Percentiles rank a stretch among this genome's conserved stretches.
These are phyloP conservation scores for Coniosporium apollinis DNA, from an alignment of 495 filamentous ascomycete genomes.

Conservation along the genomic window DNA sequence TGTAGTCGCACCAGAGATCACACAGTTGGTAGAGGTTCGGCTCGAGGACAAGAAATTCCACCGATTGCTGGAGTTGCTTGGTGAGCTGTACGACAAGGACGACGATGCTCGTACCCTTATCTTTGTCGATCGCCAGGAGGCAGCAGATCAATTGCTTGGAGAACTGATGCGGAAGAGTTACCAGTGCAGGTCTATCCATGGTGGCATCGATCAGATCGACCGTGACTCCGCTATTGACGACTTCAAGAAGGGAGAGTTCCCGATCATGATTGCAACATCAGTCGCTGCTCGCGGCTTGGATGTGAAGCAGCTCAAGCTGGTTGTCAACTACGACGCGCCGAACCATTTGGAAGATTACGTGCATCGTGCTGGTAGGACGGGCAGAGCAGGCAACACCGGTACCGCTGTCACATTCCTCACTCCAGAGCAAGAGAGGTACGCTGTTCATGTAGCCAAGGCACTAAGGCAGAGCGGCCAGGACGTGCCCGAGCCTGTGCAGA, in stretches of 20 bases:
- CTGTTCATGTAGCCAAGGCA: slow-evolving; percentile 80
- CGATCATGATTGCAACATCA: slow-evolving; percentile 84
- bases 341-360: slow-evolving; percentile 98
- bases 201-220: slow-evolving; percentile 89
- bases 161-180: slow-evolving; percentile 81
- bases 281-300: slow-evolving; percentile 92
- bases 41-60: slow-evolving; percentile 71
- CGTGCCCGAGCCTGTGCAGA: slow-evolving; percentile 54
- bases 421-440: slow-evolving; percentile 76
- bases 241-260: slow-evolving; percentile 83
- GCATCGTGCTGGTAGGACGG: slow-evolving; percentile 86
- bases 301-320: slow-evolving; percentile 89
- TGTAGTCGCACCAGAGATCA: slow-evolving; percentile 88
- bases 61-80: slow-evolving; percentile 69
- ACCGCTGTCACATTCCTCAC: slow-evolving; percentile 93
- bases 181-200: slow-evolving; percentile 90
- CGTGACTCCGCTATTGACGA: slow-evolving; percentile 87
- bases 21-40: slow-evolving; percentile 79
- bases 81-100: slow-evolving; percentile 71
- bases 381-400: slow-evolving; percentile 84
- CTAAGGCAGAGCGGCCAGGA: slow-evolving; percentile 78
- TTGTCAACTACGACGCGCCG: slow-evolving; percentile 92
- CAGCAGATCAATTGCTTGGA: slow-evolving; percentile 68
- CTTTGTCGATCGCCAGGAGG: slow-evolving; percentile 91
- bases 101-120: slow-evolving; percentile 81